Percentiles rank a stretch among this genome's conserved stretches.
Conservation (phyloP, 345 rosid species). For the Acer saccharum region DNA sequence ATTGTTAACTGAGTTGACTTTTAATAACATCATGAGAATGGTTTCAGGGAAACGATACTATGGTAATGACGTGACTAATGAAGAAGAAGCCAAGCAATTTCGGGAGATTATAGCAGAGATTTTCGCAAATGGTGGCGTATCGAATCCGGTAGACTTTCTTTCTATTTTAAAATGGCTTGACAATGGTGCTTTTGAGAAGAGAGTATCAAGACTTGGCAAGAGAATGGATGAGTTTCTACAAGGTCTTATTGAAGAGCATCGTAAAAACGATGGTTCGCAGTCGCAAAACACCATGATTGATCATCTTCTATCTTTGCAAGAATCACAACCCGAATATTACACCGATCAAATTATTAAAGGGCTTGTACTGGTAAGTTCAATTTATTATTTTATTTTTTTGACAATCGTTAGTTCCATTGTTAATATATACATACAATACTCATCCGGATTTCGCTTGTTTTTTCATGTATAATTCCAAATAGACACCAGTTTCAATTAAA, state of each 20-base stretch:
- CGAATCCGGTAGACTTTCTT: constrained; percentile 39
- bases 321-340: constrained; percentile 46
- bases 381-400: neutral
- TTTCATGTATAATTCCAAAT: no score
- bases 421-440: no score
- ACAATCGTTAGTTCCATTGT: no score
- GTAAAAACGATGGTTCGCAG: constrained; percentile 21
- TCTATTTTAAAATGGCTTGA: constrained; percentile 38
- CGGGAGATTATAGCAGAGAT: constrained; percentile 32
- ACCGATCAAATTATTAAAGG: constrained; percentile 66
- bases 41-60: constrained; percentile 61
- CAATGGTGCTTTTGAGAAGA: constrained; percentile 34
- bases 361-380: constrained; percentile 25
- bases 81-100: constrained; percentile 41
- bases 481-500: no score
- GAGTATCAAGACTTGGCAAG: constrained; percentile 25
- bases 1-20: constrained; percentile 34
- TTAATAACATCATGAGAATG: constrained; percentile 39
- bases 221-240: constrained; percentile 50
- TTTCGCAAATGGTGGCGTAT: constrained; percentile 14
- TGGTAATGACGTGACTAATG: constrained; percentile 40
- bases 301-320: constrained; percentile 54
- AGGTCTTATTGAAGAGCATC: constrained; percentile 50
- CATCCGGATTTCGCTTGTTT: no score
- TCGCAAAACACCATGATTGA: constrained; percentile 50